These are phyloP conservation scores for Rosa chinensis DNA, from an alignment of 306 rosid species.

Conservation along the genomic window DNA sequence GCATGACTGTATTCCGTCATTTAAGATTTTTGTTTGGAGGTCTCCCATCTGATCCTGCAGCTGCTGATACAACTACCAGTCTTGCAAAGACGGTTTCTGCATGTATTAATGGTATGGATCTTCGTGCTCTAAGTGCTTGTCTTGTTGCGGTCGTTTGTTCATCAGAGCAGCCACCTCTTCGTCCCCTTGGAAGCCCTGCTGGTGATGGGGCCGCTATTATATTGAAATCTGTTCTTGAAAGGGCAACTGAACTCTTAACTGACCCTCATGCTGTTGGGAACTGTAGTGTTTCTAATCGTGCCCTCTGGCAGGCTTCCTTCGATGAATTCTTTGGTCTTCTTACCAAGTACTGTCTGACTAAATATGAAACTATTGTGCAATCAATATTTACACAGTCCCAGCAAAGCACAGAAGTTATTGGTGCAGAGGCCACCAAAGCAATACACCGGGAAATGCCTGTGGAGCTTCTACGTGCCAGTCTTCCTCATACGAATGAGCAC, in stretches of 20 bases:
- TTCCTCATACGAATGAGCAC: constrained; percentile 89
- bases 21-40: constrained; percentile 79
- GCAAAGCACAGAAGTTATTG: constrained; percentile 52
- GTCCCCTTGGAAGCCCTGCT: constrained; percentile 84
- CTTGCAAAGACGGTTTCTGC: constrained; percentile 79
- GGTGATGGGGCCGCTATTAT: constrained; percentile 89
- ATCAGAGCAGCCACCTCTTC: constrained; percentile 90
- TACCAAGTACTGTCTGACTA: constrained; percentile 74
- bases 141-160: constrained; percentile 93
- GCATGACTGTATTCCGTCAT: constrained; percentile 96
- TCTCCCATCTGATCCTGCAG: constrained; percentile 68
- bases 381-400: constrained; percentile 57
- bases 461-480: constrained; percentile 93
- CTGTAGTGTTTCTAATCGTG: constrained; percentile 63
- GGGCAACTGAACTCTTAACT: constrained; percentile 79
- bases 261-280: constrained; percentile 70
- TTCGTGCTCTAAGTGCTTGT: constrained; percentile 84
- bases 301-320: constrained; percentile 98
- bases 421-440: constrained; percentile 71
- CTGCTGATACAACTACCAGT: constrained; percentile 60
- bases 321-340: constrained; percentile 82
- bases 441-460: constrained; percentile 93
- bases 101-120: constrained; percentile 78
- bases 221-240: constrained; percentile 81
- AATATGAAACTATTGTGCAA: constrained; percentile 75